Evolutionary conservation across 2,329 filamentous ascomycete species (phyloP).

Genomic region (Talaromyces atroroseus): DNA sequence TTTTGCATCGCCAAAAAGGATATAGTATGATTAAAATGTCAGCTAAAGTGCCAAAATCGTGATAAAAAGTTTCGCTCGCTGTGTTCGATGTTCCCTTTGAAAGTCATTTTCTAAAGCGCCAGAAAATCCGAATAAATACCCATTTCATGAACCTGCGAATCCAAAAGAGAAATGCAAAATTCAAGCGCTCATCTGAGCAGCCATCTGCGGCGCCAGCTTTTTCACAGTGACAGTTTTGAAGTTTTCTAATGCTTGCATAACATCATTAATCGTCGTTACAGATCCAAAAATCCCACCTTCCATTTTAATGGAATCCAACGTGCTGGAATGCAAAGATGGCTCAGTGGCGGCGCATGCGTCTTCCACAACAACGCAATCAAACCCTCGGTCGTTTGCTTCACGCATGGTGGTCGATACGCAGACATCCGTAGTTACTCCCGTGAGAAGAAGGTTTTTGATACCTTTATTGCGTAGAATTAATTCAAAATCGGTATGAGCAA

Average conservation of each 20-base stretch:
- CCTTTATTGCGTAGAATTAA: slow-evolving; percentile 47
- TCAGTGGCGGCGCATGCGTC: slow-evolving; percentile 45
- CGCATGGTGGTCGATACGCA: slow-evolving; percentile 52
- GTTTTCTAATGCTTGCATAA: slow-evolving; percentile 38
- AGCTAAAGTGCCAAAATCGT: background rate
- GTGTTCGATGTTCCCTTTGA: background rate
- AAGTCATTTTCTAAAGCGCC: background rate
- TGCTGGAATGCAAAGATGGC: slow-evolving; percentile 35
- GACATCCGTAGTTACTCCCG: slow-evolving; percentile 53
- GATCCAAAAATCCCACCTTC: slow-evolving; percentile 45
- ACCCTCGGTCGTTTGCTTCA: slow-evolving; percentile 52
- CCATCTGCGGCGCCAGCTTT: slow-evolving; percentile 39
- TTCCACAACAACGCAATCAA: slow-evolving; percentile 49
- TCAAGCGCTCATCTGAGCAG: slow-evolving; percentile 10
- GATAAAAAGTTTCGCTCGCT: background rate
- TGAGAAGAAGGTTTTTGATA: slow-evolving; percentile 49
- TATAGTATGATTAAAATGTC: background rate
- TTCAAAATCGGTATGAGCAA: slow-evolving; percentile 52
- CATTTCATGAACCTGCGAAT: background rate
- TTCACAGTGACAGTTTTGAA: slow-evolving; percentile 39
- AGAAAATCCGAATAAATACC: background rate
- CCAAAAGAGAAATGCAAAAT: background rate
- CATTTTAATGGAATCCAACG: slow-evolving; percentile 42
- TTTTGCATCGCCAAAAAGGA: background rate
- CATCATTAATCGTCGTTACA: slow-evolving; percentile 33